Base-by-base conservation (phyloP, 257 asterid species). In the Euphrasia confusa region DNA sequence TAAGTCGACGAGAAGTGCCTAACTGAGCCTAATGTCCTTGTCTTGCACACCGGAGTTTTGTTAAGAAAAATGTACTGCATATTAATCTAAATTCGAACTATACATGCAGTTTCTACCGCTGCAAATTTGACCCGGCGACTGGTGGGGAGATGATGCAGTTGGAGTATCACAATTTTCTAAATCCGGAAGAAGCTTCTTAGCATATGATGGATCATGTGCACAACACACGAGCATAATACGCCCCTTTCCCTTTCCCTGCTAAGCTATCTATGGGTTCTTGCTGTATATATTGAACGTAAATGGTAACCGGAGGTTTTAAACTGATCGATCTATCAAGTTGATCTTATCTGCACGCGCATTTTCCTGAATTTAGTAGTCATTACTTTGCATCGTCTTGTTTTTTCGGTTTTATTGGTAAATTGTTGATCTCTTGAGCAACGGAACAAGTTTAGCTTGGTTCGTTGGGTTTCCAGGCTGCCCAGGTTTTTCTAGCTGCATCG, bases 121-220 rank as follows among this genome's bases (percentile, higher is more conserved):
- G 96, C 78, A 76, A 85, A 61, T 90, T 80, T 11, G 91, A 90
- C 64, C 78, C 89, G 1, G 80, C 68, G 28, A 66, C 72, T 42
- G 96, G 89, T 55, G 96, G 98, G 64, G 96, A 85, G 79, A 90
- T 90, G 98, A 74, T 80, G n/a, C 94, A 83, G 66, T 54, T 87
- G 76, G 98, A 88, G 77, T 79, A 79, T 64, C 95, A 78, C 74
- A 85, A 86, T 77, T 87, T 90, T 79, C 83, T 90, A 33, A 74
- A 80, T 73, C 87, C 90, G 0, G 90, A 83, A 68, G 88, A 87
- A 62, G 79, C 80, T 61, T 84, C 79, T 55, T 84, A 74, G 77
- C 17, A 24, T 72, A 54, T 26, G 52, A 14, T 3, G 64, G 49
- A 5, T 37, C 2, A 27, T 54, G n/a, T 13, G 15, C 52, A 45